Evolutionary conservation across 306 rosid species (phyloP).

Genomic region (Lupinus albus): DNA sequence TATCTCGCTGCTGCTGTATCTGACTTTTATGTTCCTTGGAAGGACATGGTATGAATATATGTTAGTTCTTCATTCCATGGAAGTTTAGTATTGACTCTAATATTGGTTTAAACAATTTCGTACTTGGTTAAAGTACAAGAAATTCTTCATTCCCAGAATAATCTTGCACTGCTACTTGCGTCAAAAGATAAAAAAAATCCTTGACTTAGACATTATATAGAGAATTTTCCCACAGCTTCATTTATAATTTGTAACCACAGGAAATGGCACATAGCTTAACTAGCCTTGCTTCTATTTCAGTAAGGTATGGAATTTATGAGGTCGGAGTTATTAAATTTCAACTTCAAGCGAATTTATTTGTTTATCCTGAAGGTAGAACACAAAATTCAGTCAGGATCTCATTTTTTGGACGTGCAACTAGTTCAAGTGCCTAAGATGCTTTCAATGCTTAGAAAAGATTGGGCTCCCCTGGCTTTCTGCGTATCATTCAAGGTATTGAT

Average conservation of each 20-base stretch:
- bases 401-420: constrained; percentile 80
- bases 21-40: constrained; percentile 94
- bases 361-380: constrained; percentile 74
- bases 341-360: too few relatives aligned
- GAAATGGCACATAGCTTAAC: not conserved
- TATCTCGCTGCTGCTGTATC: constrained; percentile 98
- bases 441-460: constrained; percentile 61
- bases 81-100: constrained; percentile 16
- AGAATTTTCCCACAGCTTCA: constrained; percentile 28
- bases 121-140: constrained; percentile 18
- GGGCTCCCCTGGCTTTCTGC: constrained; percentile 86
- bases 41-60: constrained; percentile 75
- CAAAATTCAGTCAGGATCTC: constrained; percentile 92
- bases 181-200: constrained; percentile 28
- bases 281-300: constrained; percentile 20
- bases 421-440: constrained; percentile 97
- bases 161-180: not conserved
- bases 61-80: constrained; percentile 29
- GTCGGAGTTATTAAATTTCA: not conserved
- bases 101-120: constrained; percentile 20
- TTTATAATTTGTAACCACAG: constrained; percentile 21
- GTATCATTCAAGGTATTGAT: constrained; percentile 82
- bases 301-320: constrained; percentile 10
- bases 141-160: not conserved
- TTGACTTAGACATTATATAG: constrained; percentile 1